These are phyloP conservation scores for Ramalina intermedia DNA, from an alignment of 495 filamentous ascomycete genomes.

Conservation along the genomic window DNA sequence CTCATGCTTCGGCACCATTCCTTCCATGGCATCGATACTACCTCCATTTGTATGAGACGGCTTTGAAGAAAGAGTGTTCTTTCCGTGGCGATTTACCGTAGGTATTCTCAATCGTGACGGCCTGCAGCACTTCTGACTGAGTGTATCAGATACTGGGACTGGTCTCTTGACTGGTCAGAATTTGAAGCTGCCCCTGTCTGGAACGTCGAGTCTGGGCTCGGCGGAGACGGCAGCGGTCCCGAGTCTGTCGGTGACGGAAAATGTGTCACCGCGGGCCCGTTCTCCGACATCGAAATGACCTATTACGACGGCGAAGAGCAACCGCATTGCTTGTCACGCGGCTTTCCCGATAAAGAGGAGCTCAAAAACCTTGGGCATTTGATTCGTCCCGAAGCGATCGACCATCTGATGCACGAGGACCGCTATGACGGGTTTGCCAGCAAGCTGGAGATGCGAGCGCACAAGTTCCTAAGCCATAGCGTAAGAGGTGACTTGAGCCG, in stretches of 20 bases:
- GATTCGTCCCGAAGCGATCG: too few relatives aligned
- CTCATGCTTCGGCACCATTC: conserved; percentile 20
- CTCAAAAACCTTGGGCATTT: background rate
- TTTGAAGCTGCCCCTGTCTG: conserved; percentile 19
- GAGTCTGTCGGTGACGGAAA: background rate
- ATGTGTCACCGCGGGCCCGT: conserved; percentile 15
- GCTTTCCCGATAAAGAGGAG: background rate
- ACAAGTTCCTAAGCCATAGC: conserved; percentile 11
- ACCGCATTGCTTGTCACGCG: conserved; percentile 15
- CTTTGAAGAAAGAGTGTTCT: conserved; percentile 29
- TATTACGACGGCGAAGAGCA: conserved; percentile 5
- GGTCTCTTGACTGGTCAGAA: conserved; percentile 15
- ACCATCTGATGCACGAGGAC: background rate
- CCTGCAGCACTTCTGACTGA: background rate
- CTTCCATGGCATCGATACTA: conserved; percentile 38
- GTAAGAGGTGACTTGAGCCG: conserved; percentile 14
- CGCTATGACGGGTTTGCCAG: conserved; percentile 12
- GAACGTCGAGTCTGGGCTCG: conserved; percentile 16
- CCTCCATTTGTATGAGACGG: conserved; percentile 26
- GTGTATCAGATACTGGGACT: conserved; percentile 15
- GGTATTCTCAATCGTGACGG: background rate
- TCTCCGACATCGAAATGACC: conserved; percentile 3
- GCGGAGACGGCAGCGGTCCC: conserved; percentile 17
- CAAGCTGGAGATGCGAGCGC: conserved; percentile 15
- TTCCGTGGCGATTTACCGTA: conserved; percentile 32